phyloP scores from a whole-genome alignment of 2,329 filamentous ascomycete genomes.

The Fusarium sacchari region DNA sequence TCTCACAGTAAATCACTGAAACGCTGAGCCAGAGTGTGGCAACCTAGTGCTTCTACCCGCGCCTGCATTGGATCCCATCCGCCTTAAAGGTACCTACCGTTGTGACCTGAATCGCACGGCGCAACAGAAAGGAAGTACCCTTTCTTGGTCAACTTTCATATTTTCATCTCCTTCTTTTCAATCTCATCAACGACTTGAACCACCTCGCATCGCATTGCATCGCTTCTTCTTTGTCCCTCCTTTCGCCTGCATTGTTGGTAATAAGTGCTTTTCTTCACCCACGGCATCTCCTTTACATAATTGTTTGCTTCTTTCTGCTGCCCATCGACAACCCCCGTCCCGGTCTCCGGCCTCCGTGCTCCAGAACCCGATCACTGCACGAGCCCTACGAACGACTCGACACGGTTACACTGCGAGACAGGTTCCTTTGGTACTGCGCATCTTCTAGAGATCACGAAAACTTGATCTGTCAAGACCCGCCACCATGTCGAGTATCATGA shows the following conservation, averaged over 20 bases:
- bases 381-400: conserved; percentile 32
- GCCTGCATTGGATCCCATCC: conserved; percentile 14
- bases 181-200: conserved; percentile 25
- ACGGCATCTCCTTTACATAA: conserved; percentile 14
- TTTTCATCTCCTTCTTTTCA: conserved; percentile 33
- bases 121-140: conserved; percentile 32
- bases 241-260: conserved; percentile 23
- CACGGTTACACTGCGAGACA: conserved; percentile 31
- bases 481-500: conserved; percentile 77
- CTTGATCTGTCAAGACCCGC: conserved; percentile 4
- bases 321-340: conserved; percentile 22
- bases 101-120: conserved; percentile 39
- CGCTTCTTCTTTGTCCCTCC: conserved; percentile 31
- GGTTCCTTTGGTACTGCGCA: conserved; percentile 11
- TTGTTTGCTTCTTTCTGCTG: conserved; percentile 26
- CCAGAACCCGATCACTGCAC: conserved; percentile 22
- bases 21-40: conserved; percentile 24
- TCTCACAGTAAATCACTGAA: not conserved
- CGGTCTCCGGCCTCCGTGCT: conserved; percentile 22
- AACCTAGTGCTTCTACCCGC: conserved; percentile 31
- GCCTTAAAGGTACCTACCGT: conserved; percentile 5
- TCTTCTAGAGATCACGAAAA: conserved; percentile 1
- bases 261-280: conserved; percentile 34
- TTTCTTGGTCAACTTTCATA: conserved; percentile 18
- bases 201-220: not conserved